phyloP scores from a whole-genome alignment of 2,329 filamentous ascomycete genomes.

The Ophiocordyceps camponoti-floridani region DNA sequence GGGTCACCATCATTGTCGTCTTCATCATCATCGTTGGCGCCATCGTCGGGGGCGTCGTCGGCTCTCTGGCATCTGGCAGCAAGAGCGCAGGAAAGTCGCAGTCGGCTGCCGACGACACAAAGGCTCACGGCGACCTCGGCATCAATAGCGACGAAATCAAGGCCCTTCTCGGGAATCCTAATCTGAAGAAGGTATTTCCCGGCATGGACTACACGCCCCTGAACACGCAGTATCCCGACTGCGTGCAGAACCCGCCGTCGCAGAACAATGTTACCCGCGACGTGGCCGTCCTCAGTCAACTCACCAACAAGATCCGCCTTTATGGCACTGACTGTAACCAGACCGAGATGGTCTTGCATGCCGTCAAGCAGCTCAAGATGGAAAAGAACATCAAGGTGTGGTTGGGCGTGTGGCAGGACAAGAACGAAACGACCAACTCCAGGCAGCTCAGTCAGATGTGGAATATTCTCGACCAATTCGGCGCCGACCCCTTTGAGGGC shows the following conservation, averaged over 20 bases:
- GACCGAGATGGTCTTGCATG: conserved; percentile 79
- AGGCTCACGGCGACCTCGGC: conserved; percentile 50
- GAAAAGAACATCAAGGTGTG: conserved; percentile 66
- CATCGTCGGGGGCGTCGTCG: conserved; percentile 57
- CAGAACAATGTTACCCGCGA: conserved; percentile 93
- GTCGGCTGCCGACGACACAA: conserved; percentile 40
- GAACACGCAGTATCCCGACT: conserved; percentile 79
- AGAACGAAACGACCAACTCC: conserved; percentile 63
- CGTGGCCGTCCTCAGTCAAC: conserved; percentile 72
- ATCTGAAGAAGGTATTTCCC: conserved; percentile 85
- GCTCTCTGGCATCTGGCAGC: conserved; percentile 47
- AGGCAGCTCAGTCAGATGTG: conserved; percentile 77
- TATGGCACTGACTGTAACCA: conserved; percentile 98
- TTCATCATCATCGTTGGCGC: conserved; percentile 48
- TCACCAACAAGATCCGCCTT: conserved; percentile 73
- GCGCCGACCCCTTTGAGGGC: conserved; percentile 52
- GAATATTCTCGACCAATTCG: conserved; percentile 55
- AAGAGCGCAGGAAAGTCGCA: conserved; percentile 13
- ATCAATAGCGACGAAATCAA: conserved; percentile 67
- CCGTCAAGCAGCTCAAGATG: conserved; percentile 57
- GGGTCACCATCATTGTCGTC: conserved; percentile 48
- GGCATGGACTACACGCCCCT: conserved; percentile 91
- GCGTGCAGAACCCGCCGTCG: conserved; percentile 56
- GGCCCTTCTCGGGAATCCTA: conserved; percentile 57
- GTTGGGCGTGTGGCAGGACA: conserved; percentile 87